phyloP scores from a whole-genome alignment of 768 basidiomycete genomes.

The Mycena epipterygia region DNA sequence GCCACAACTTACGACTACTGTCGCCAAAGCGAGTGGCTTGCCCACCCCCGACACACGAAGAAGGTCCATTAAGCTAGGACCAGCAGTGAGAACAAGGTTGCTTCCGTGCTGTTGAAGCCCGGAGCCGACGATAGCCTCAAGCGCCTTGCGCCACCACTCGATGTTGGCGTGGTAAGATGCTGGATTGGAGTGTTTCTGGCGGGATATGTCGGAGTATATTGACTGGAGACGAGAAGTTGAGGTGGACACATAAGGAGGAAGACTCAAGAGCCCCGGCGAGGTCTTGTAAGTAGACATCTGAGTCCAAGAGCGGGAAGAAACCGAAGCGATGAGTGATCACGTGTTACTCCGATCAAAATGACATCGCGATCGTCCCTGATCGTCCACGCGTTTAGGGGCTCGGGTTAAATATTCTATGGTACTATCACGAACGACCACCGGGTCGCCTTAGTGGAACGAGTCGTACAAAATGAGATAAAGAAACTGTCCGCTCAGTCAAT shows the following conservation, averaged over 20 bases:
- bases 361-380: too few relatives aligned
- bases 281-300: slow-evolving; percentile 29
- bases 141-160: slow-evolving; percentile 87
- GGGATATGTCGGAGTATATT: slow-evolving; percentile 89
- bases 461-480: slow-evolving; percentile 21
- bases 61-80: slow-evolving; percentile 66
- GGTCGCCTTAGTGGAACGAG: slow-evolving; percentile 24
- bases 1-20: slow-evolving; percentile 75
- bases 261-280: slow-evolving; percentile 41
- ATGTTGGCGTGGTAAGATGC: slow-evolving; percentile 84
- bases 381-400: slow-evolving; percentile 29
- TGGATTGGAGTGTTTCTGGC: slow-evolving; percentile 88
- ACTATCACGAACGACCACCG: slow-evolving; percentile 13
- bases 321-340: slow-evolving; percentile 5
- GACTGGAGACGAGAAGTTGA: slow-evolving; percentile 76
- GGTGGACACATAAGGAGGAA: slow-evolving; percentile 62
- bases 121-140: slow-evolving; percentile 70
- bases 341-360: slow-evolving; percentile 7
- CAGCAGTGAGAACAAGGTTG: slow-evolving; percentile 72
- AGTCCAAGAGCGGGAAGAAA: slow-evolving; percentile 19
- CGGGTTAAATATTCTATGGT: neutral
- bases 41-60: slow-evolving; percentile 78
- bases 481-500: slow-evolving; percentile 16
- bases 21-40: slow-evolving; percentile 79
- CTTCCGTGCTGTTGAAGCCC: slow-evolving; percentile 67